These are phyloP conservation scores for Pseudogymnoascus sp. DNA, from an alignment of 2,329 filamentous ascomycete genomes.

Conservation along the genomic window DNA sequence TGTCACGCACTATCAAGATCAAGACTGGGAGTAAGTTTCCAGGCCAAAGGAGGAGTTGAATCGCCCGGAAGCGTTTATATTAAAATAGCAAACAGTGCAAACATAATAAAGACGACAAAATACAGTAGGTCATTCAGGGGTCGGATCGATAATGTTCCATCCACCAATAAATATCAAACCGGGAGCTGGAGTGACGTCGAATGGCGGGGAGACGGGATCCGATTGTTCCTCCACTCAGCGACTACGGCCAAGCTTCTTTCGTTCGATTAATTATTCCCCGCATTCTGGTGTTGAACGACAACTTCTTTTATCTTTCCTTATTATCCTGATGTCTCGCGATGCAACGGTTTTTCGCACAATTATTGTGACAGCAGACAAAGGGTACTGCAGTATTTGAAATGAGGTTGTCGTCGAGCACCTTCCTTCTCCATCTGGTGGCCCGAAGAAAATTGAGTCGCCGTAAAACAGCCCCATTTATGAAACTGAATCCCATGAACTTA, in stretches of 20 bases:
- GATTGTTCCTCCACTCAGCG: background rate
- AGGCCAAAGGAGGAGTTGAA: background rate
- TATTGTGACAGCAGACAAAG: background rate
- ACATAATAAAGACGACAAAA: background rate
- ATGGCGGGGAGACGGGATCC: background rate
- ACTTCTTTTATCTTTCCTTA: background rate
- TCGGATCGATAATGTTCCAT: constrained; percentile 1
- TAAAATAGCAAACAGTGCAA: background rate
- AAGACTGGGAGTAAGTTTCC: background rate
- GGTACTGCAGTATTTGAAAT: background rate
- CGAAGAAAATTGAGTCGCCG: background rate
- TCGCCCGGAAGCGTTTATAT: background rate
- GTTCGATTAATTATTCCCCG: background rate
- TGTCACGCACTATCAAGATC: background rate
- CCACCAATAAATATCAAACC: background rate
- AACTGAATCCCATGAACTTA: background rate
- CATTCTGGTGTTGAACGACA: background rate
- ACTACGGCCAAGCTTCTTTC: background rate
- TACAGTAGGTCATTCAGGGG: background rate
- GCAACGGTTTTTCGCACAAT: background rate
- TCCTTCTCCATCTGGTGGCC: background rate
- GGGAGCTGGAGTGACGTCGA: background rate
- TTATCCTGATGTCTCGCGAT: background rate
- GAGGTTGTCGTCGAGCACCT: background rate
- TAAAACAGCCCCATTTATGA: background rate